A percentile compares a stretch with the other conserved stretches of the same genome.
phyloP scores from a whole-genome alignment of 345 rosid genomes.

The Rhizophora apiculata region DNA sequence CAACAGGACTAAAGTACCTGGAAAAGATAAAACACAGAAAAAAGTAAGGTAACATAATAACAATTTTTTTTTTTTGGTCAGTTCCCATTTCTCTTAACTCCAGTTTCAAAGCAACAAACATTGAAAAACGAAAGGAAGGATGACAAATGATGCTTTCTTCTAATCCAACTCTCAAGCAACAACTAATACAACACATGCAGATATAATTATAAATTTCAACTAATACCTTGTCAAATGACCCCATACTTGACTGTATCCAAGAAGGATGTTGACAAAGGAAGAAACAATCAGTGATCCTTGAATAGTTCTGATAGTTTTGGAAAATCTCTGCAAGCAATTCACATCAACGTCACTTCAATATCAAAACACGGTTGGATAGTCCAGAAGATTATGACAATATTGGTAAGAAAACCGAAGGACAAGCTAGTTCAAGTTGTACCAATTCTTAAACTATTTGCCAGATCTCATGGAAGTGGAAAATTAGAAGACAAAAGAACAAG shows the following conservation, averaged over 20 bases:
- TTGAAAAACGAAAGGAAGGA: no score
- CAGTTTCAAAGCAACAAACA: no score
- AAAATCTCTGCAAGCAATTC: constrained; percentile 59
- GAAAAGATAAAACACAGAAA: constrained; percentile 2
- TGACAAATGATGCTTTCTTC: neutral
- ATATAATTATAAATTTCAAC: neutral
- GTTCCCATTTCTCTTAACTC: no score
- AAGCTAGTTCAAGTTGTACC: neutral
- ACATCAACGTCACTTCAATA: constrained; percentile 11
- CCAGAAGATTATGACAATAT: neutral
- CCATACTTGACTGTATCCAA: constrained; percentile 74
- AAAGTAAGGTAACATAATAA: neutral
- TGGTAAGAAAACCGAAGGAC: neutral
- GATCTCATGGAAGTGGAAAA: neutral
- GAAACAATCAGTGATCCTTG: constrained; percentile 91
- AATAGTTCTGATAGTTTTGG: constrained; percentile 68
- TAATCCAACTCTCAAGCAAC: neutral
- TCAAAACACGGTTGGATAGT: neutral
- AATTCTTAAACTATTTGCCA: neutral
- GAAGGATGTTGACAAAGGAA: constrained; percentile 72
- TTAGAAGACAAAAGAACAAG: no score
- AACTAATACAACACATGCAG: no score
- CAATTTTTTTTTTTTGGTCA: neutral
- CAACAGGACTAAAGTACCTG: constrained; percentile 74
- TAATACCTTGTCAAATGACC: constrained; percentile 68